Evolutionary conservation across 1,139 yeast genomes (phyloP).

Genomic region (Pichia sp.): DNA sequence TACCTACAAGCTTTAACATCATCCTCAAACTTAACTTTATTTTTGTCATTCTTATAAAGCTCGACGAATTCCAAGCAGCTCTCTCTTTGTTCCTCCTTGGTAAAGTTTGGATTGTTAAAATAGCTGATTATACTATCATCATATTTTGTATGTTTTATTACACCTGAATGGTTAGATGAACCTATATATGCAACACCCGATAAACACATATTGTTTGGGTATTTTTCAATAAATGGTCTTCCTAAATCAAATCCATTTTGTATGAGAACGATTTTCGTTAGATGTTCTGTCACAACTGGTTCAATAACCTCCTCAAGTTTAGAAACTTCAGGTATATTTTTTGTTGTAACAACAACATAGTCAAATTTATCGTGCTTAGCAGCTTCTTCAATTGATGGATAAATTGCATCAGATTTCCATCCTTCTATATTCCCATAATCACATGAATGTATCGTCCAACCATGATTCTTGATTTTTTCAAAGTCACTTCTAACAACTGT

Average conservation of each 20-base stretch:
- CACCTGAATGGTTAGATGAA: constrained; percentile 29
- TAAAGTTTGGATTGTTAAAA: constrained; percentile 31
- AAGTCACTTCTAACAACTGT: constrained; percentile 51
- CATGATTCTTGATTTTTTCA: constrained; percentile 35
- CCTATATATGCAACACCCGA: constrained; percentile 47
- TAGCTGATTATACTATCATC: constrained; percentile 38
- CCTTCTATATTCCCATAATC: constrained; percentile 42
- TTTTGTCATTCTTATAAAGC: constrained; percentile 34
- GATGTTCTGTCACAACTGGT: constrained; percentile 37
- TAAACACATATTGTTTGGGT: constrained; percentile 41
- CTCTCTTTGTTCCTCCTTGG: constrained; percentile 25
- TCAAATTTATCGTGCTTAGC: constrained; percentile 32
- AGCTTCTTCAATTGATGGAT: constrained; percentile 38
- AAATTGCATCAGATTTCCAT: constrained; percentile 47
- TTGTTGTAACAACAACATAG: constrained; percentile 34
- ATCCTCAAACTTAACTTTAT: constrained; percentile 31
- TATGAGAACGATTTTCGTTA: constrained; percentile 37
- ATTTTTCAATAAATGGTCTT: constrained; percentile 37
- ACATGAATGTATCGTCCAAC: constrained; percentile 43
- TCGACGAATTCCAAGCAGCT: constrained; percentile 35
- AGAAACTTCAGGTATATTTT: constrained; percentile 4
- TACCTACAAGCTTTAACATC: constrained; percentile 44
- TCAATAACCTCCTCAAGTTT: constrained; percentile 43
- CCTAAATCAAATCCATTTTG: constrained; percentile 56
- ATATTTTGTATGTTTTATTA: constrained; percentile 30